Conservation (phyloP, 1,284 basidiomycete species). For the Pyrrhoderma noxium region DNA sequence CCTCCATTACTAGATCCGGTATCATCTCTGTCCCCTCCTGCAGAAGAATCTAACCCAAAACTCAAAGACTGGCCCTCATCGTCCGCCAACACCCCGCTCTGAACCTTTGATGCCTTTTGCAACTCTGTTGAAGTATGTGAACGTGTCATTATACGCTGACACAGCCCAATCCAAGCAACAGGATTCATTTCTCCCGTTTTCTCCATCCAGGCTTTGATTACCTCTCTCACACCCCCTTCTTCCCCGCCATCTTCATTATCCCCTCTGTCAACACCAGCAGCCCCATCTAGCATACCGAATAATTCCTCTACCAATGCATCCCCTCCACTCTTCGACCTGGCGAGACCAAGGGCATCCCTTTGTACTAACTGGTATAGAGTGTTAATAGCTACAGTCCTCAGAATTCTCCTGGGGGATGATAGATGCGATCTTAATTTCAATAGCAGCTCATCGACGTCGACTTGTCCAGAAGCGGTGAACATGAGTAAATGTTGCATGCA, state of each 20-base stretch:
- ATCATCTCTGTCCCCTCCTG: slow-evolving; percentile 28
- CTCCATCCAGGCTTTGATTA: slow-evolving; percentile 92
- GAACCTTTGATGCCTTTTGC: slow-evolving; percentile 57
- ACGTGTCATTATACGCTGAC: slow-evolving; percentile 91
- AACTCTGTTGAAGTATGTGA: slow-evolving; percentile 67
- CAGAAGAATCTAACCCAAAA: slow-evolving; percentile 32
- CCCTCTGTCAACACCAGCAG: slow-evolving; percentile 72
- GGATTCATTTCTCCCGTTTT: slow-evolving; percentile 93
- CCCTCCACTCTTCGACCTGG: slow-evolving; percentile 91
- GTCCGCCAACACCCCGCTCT: slow-evolving; percentile 43
- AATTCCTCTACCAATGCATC: slow-evolving; percentile 91
- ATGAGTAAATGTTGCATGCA: slow-evolving; percentile 96
- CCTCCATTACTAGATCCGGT: slow-evolving; percentile 32
- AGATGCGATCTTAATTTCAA: slow-evolving; percentile 70
- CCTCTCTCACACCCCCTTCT: slow-evolving; percentile 70
- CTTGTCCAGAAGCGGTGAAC: slow-evolving; percentile 76
- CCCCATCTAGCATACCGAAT: slow-evolving; percentile 91
- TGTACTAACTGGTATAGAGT: slow-evolving; percentile 97
- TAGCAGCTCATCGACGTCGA: slow-evolving; percentile 75
- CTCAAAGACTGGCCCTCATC: slow-evolving; percentile 91
- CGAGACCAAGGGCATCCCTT: slow-evolving; percentile 83
- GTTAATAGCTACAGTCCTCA: slow-evolving; percentile 92
- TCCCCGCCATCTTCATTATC: not conserved
- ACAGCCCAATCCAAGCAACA: slow-evolving; percentile 96
- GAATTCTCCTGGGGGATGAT: slow-evolving; percentile 38